Evolutionary conservation across 139 green algal species (phyloP), one percentile per base, ranked within the genome.

Genomic region (Tetradesmus obliquus): DNA sequence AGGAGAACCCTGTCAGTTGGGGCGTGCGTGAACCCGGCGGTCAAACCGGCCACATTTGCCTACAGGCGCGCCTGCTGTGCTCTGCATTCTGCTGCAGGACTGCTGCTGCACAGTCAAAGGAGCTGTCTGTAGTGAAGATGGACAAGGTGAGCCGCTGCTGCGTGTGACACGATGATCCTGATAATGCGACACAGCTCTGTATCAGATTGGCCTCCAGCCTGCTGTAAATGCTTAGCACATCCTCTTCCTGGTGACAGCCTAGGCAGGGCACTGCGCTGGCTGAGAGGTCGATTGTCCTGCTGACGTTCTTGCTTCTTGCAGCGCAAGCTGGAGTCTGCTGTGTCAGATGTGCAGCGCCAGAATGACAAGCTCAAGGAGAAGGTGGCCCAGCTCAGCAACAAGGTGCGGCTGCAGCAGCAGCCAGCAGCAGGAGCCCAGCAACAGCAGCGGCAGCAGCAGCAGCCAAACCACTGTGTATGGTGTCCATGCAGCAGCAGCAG

Each of bases 361-460:
- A 82, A 88, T 55, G 91, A 86, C 45, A 91, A 91, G 91, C 85
- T 93, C 3, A 91, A 90, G 79, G 91, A 91, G 57, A 86, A 91
- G 51, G n/a, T 93, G 17, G 32, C 57, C 15, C 57, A 72, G 32
- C 71, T 71, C 4, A 32, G 57, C 57, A 83, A 87, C 20, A 92
- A 92, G 90, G 90, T 90, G 55, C 0, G 74, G 22, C 45, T 45
- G 66, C 66, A 24, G 66, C 60, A 71, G 60, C 32, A 72, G 60
- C 60, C 60, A 13, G 60, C 60, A 72, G 60, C 12, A 72, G 60
- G 60, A 19, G 60, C 60, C 12, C 12, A 10, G 10, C 10, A 19
- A 72, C 60, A 72, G 10, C 20, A 80, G 74, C 6, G 20, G 72
- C 72, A 3, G 74, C 74, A 82, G 17, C 66, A 76, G 15, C 2